Conservation (phyloP, 352 stramenopile genomes). For the Phytophthora crassamura region DNA sequence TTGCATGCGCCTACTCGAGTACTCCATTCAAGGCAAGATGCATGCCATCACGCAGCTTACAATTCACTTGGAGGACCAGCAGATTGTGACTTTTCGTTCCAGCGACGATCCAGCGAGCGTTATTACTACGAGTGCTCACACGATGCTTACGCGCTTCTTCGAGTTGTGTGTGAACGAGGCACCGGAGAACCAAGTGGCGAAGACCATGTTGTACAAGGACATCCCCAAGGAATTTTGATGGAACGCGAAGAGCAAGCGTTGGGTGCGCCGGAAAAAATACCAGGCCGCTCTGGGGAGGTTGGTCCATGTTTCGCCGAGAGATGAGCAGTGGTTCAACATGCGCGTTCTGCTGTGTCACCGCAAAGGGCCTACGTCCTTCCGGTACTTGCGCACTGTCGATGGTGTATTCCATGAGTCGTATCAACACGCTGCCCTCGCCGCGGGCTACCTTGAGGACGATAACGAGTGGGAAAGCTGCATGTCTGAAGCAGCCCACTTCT, state of each 20-base stretch:
- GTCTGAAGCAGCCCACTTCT: conserved; percentile 19
- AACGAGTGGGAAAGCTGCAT: conserved; percentile 28
- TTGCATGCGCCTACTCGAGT: conserved; percentile 28
- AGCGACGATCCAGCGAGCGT: background rate
- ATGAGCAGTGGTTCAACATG: conserved; percentile 34
- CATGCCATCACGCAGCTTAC: conserved; percentile 22
- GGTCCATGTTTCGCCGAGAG: conserved; percentile 17
- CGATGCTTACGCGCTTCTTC: conserved; percentile 11
- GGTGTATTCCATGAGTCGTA: conserved; percentile 7
- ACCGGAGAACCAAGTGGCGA: conserved; percentile 5
- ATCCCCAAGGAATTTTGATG: conserved; percentile 24
- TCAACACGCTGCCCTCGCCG: conserved; percentile 7
- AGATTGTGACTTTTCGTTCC: background rate
- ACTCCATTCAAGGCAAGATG: conserved; percentile 26
- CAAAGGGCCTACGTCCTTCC: conserved; percentile 25
- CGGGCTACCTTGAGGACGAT: conserved; percentile 30
- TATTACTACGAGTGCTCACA: background rate
- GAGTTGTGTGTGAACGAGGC: conserved; percentile 12
- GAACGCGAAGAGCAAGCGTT: conserved; percentile 15
- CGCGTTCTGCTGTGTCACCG: conserved; percentile 28
- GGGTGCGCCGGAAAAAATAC: conserved; percentile 18
- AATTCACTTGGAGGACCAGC: conserved; percentile 2
- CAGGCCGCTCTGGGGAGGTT: conserved; percentile 21
- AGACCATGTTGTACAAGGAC: conserved; percentile 24
- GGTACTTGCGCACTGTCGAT: conserved; percentile 28